Evolutionary conservation across 257 asterid species (phyloP), one percentile per base, ranked within the genome.

Genomic region (Solanum corneliomulleri): DNA sequence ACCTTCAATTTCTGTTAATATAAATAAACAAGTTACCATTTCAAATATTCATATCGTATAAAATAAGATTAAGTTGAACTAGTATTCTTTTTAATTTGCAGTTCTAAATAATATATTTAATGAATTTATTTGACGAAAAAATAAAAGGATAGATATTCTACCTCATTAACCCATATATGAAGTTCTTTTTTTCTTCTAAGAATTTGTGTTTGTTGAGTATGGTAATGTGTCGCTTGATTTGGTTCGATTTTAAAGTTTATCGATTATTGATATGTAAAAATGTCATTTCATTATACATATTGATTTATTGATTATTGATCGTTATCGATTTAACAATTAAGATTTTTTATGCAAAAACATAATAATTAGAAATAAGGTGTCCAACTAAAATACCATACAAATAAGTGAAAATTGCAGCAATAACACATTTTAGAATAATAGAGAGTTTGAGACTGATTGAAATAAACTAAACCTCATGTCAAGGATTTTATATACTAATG

Each of bases 1-100:
- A 1, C 0, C 3, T 21, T 20, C 31, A 52, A 16, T 52, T 6
- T 52, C 1, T 2, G 0, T 45, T 45, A 52, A 52, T 49, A 16
- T 52, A 7, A 42, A 42, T 49, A 52, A 6, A 52, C 29, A 9
- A 3, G 25, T 9, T 62, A 9, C 25, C 6, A 62, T 23, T 62
- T n/a, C 31, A 62, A n/a, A n/a, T 62, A 10, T 62, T 2, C 13
- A 9, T 58, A 58, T 20, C 6, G 60, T 7, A 0, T 60, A 9
- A 60, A 21, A 60, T 21, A 60, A 60, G 9, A 60, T 60, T 2
- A 56, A 11, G 62, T 56, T 60, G 29, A 58, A 11, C 66, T 58
- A 58, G 68, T 0, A 60, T 23, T 60, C 2, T 21, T 33, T 31
- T 8, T 33, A 16, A 33, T 71, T 71, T 71, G 78, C 45, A 71